Conservation (phyloP, 371 early-diverging fungal species). For the Homolaphlyctis polyrhiza region DNA sequence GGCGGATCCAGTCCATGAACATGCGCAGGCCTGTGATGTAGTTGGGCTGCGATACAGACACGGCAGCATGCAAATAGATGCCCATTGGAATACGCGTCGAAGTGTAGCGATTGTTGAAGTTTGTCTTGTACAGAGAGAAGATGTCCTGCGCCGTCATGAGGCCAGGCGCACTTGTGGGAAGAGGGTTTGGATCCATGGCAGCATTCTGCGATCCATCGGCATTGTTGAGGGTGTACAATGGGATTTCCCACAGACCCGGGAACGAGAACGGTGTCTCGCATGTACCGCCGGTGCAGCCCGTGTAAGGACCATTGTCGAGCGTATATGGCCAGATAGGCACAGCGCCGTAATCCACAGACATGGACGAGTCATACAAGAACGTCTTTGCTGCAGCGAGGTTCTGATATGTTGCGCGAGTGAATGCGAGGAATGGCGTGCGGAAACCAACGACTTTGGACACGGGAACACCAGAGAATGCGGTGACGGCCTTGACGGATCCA, state of each 20-base stretch:
- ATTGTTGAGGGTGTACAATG: conserved; percentile 10
- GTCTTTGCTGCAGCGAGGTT: conserved; percentile 11
- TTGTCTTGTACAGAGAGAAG: conserved; percentile 1
- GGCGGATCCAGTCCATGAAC: conserved; percentile 28
- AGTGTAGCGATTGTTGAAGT: conserved; percentile 46
- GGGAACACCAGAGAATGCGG: conserved; percentile 20
- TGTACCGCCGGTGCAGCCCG: conserved; percentile 48
- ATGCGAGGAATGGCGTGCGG: conserved; percentile 31
- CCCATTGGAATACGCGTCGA: conserved; percentile 62
- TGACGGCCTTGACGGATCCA: conserved; percentile 13
- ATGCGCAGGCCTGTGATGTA: conserved; percentile 29
- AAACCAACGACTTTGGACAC: conserved; percentile 22
- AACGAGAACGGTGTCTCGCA: conserved; percentile 44
- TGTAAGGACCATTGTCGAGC: conserved; percentile 20
- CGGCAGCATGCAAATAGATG: conserved; percentile 47
- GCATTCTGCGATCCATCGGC: conserved; percentile 15
- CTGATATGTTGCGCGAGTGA: conserved; percentile 14
- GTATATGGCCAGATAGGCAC: conserved; percentile 22
- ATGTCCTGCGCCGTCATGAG: conserved; percentile 7
- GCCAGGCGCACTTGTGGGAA: conserved; percentile 34
- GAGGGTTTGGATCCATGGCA: conserved; percentile 13
- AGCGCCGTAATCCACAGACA: conserved; percentile 22
- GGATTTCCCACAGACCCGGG: conserved; percentile 27
- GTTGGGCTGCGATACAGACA: conserved; percentile 43
- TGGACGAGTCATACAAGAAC: conserved; percentile 26